phyloP scores from a whole-genome alignment of 2,329 filamentous ascomycete species.

The Fusarium virguliforme region DNA sequence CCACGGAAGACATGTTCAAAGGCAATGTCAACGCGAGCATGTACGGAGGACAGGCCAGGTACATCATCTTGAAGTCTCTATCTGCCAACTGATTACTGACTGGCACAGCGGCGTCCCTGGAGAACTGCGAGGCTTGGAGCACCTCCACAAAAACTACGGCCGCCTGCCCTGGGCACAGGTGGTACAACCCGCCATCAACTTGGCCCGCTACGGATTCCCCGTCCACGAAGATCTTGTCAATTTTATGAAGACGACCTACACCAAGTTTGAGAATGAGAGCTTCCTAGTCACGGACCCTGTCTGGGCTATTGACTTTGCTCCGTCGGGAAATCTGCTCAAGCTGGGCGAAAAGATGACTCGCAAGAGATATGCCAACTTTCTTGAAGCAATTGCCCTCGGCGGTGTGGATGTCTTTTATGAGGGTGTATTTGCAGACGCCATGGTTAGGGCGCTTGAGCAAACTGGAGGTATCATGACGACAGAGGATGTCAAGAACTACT shows the following conservation, averaged over 20 bases:
- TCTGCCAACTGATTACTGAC: rapidly evolving
- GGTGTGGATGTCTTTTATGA: slow-evolving; percentile 80
- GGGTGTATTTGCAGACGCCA: slow-evolving; percentile 79
- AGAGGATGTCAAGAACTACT: slow-evolving; percentile 81
- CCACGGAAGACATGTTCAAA: slow-evolving; percentile 86
- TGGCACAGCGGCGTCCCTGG: slow-evolving; percentile 74
- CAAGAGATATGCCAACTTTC: slow-evolving; percentile 80
- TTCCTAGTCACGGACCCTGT: slow-evolving; percentile 80
- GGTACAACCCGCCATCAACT: slow-evolving; percentile 78
- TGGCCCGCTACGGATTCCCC: slow-evolving; percentile 81
- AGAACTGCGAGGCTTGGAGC: slow-evolving; percentile 80
- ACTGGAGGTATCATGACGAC: slow-evolving; percentile 84
- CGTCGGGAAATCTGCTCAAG: slow-evolving; percentile 76
- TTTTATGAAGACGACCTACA: slow-evolving; percentile 73
- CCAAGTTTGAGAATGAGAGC: slow-evolving; percentile 58
- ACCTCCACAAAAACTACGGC: slow-evolving; percentile 80
- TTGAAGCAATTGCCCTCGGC: slow-evolving; percentile 77
- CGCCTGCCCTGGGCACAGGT: slow-evolving; percentile 76
- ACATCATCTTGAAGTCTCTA: slow-evolving; percentile 59
- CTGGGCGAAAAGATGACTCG: slow-evolving; percentile 83
- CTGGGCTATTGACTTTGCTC: slow-evolving; percentile 90
- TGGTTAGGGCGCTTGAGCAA: slow-evolving; percentile 74
- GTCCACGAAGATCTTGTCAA: slow-evolving; percentile 79
- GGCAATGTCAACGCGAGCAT: slow-evolving; percentile 76
- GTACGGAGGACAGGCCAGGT: slow-evolving; percentile 79